These are phyloP conservation scores for Nannochloropsis granulata DNA, from an alignment of 108 stramenopile species.

Conservation along the genomic window DNA sequence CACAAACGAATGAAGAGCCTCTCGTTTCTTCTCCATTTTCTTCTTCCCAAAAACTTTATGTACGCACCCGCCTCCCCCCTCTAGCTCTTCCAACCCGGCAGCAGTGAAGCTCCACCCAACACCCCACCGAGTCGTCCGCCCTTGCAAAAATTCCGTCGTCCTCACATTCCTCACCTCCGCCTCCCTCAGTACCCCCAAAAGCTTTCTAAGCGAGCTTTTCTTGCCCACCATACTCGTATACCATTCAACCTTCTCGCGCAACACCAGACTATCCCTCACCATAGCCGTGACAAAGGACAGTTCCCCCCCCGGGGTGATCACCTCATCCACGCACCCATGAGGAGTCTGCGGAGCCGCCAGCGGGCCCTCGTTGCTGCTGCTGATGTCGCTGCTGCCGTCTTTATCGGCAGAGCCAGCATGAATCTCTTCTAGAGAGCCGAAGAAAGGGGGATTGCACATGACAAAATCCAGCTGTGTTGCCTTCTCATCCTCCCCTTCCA, in stretches of 20 bases:
- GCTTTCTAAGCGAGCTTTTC: constrained; percentile 37
- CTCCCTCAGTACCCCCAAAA: constrained; percentile 34
- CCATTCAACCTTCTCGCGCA: constrained; percentile 48
- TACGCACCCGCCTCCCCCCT: neutral
- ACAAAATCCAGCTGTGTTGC: constrained; percentile 47
- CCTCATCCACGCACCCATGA: neutral
- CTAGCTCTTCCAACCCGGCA: constrained; percentile 11
- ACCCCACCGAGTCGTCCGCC: constrained; percentile 68
- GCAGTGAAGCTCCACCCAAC: constrained; percentile 62
- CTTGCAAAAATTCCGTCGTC: constrained; percentile 63
- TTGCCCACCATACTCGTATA: constrained; percentile 67
- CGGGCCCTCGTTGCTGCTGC: neutral
- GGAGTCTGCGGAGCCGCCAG: neutral
- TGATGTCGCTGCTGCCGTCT: neutral
- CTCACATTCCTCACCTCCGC: constrained; percentile 43
- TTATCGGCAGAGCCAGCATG: neutral
- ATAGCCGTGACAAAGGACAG: constrained; percentile 43
- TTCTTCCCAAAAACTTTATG: neutral
- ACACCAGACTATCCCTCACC: constrained; percentile 41
- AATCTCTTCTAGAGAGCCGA: constrained; percentile 46
- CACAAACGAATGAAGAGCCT: constrained; percentile 15
- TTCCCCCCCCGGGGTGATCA: constrained; percentile 38
- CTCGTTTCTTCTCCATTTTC: constrained; percentile 13
- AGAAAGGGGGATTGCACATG: constrained; percentile 91
- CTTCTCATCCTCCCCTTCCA: constrained; percentile 1